Base-by-base conservation (phyloP, 2,329 filamentous ascomycete species). In the Diaporthe sp. region DNA sequence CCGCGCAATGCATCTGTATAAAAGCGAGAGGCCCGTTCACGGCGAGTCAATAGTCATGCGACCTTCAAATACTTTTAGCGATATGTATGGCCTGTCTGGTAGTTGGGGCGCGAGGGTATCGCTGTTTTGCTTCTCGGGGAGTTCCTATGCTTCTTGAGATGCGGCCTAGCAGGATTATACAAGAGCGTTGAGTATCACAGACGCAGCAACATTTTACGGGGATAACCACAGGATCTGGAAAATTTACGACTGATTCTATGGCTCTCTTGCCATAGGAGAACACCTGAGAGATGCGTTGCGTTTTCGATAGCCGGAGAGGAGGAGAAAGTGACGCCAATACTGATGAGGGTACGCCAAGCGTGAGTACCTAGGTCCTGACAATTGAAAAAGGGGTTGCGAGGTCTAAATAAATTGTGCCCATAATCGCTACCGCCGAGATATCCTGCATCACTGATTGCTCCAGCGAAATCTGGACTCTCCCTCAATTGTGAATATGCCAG, bases 21-120 rank as follows among this genome's bases (percentile, higher is more conserved):
- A 4, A n/a, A 28, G 45, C 42, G 28, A 52, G 6, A 28, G 30
- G 22, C 40, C 45, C 61, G 7, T 52, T 38, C 22, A 50, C 7
- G 30, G 45, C 61, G 61, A 67, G 61, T 67, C 61, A 67, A 67
- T 38, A 7, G 13, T 52, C 45, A 52, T 67, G 61, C 61, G 22
- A 52, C 4, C 5, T 52, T 52, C 25, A 2, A 28, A 28, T 38
- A 38, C 2, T 28, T 67, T 28, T 38, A 15, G 33, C 30, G n/a
- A 22, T 67, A 52, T 67, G 15, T 28, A 38, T 52, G 45, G 45
- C 45, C 12, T 35, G 61, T 35, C 40, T n/a, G 10, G 22, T 15
- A 19, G 33, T 30, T 28, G 13, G 5, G 8, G 3, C 0, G 17
- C 2, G 13, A 67, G 45, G 15, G 8, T 6, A 28, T 17, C 9